phyloP scores from a whole-genome alignment of 148 eudicot species.

The Drosera capensis region DNA sequence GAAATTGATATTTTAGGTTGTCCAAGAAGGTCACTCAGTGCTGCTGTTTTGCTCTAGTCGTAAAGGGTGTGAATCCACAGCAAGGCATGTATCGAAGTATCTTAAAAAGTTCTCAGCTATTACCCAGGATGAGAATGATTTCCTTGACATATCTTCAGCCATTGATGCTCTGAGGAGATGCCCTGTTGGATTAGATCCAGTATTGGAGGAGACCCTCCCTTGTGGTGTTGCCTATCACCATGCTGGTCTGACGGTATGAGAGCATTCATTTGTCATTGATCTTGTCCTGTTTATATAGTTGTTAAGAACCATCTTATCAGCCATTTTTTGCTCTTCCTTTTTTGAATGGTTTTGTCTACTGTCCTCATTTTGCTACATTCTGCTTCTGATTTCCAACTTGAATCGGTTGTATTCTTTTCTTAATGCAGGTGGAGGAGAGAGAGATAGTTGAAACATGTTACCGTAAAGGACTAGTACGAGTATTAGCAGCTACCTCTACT shows the following conservation, averaged over 20 bases:
- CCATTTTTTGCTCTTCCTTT: neutral
- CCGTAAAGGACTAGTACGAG: conserved; percentile 92
- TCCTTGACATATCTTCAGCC: conserved; percentile 44
- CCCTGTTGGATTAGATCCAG: conserved; percentile 91
- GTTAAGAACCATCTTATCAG: too few species aligned
- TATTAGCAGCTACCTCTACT: conserved; percentile 95
- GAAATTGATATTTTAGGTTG: conserved; percentile 41
- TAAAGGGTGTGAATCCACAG: conserved; percentile 97
- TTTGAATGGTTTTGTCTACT: neutral
- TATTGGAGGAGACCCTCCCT: conserved; percentile 81
- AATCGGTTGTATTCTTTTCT: neutral
- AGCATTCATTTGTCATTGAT: too few species aligned
- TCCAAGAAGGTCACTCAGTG: conserved; percentile 94
- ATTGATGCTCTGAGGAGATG: conserved; percentile 74
- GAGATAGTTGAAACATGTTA: conserved; percentile 87
- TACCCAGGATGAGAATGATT: conserved; percentile 39
- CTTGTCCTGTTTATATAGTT: too few species aligned
- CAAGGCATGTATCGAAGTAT: conserved; percentile 63
- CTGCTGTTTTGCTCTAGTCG: conserved; percentile 92
- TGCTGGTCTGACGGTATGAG: conserved; percentile 92
- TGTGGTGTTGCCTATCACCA: conserved; percentile 96
- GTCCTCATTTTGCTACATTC: neutral
- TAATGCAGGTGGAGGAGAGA: conserved; percentile 83
- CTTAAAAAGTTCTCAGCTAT: conserved; percentile 55
- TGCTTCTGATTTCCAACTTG: too few species aligned